Evolutionary conservation across 2,329 filamentous ascomycete genomes (phyloP), one percentile per base, ranked within the genome.

Genomic region (Monosporascus sp.): DNA sequence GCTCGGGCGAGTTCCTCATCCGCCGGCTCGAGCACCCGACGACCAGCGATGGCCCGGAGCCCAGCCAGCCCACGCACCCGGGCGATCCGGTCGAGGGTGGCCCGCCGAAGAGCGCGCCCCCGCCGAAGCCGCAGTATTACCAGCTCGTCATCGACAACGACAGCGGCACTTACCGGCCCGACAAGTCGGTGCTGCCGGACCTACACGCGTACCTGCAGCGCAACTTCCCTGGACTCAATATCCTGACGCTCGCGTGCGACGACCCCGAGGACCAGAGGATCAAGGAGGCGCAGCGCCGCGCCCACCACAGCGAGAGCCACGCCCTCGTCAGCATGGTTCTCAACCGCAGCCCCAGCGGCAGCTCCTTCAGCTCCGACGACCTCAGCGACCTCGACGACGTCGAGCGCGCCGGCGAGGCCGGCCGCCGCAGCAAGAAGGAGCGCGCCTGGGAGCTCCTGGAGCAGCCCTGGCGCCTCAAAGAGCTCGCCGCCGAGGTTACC

Each of bases 111-210:
- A 64, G 66, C 0, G 57, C 70, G 0, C 78, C 77, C 3, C 79
- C 75, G 0, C 60, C 67, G 15, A 69, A 78, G 52, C 80, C 74
- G n/a, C 66, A 69, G 50, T 77, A 78, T 65, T 97, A 96, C 68
- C 88, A 96, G 67, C 81, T 97, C 8, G 77, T 94, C 58, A 97
- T 97, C 65, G 93, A 97, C 74, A 97, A 97, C 64, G 93, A 96
- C 70, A 90, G 86, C 51, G 93, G 93, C 11, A 97, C 93, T 0
- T 97, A 97, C 69, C 83, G 93, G 0, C 93, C 93, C 0, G 90
- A 95, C 65, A 87, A 88, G 52, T 79, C 84, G 11, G 77, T 89
- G 9, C 79, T 97, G 1, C 88, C 89, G 0, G 68, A 85, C 1
- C 76, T 97, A 1, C 84, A 86, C 50, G 65, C 75, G 11, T 96